These are phyloP conservation scores for Magnusiomyces tetraspermus DNA, from an alignment of 1,139 yeast species.

Conservation along the genomic window DNA sequence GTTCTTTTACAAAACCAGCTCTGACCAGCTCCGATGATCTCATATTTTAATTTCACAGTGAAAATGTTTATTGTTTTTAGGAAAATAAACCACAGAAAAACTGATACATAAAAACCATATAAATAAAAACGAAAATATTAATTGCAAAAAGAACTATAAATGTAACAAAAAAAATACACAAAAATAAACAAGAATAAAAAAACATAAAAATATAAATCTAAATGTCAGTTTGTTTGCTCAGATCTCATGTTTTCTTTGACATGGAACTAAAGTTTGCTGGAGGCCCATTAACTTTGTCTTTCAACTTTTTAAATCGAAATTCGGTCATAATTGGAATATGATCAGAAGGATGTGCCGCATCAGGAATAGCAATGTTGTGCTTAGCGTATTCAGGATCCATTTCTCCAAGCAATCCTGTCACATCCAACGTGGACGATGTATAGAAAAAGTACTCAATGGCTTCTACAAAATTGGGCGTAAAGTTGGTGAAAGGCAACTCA, in stretches of 20 bases:
- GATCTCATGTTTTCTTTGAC: conserved; percentile 3
- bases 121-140: no score
- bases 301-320: conserved; percentile 57
- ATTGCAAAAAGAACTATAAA: no score
- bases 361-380: conserved; percentile 85
- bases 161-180: no score
- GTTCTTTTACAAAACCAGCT: no score
- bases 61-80: no score
- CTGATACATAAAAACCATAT: no score
- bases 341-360: conserved; percentile 89
- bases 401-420: conserved; percentile 77
- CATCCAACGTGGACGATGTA: conserved; percentile 66
- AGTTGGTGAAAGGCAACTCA: conserved; percentile 89
- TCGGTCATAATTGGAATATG: conserved; percentile 78
- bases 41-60: no score
- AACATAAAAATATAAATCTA: no score
- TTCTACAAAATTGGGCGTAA: conserved; percentile 86
- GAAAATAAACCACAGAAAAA: no score
- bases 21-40: no score
- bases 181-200: no score
- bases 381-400: conserved; percentile 69
- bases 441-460: conserved; percentile 96
- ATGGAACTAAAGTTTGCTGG: conserved; percentile 24
- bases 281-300: conserved; percentile 20
- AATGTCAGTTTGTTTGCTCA: no score